Evolutionary conservation across 441 rosid genomes (phyloP), one percentile per base, ranked within the genome.

Genomic region (Corymbia citriodora): DNA sequence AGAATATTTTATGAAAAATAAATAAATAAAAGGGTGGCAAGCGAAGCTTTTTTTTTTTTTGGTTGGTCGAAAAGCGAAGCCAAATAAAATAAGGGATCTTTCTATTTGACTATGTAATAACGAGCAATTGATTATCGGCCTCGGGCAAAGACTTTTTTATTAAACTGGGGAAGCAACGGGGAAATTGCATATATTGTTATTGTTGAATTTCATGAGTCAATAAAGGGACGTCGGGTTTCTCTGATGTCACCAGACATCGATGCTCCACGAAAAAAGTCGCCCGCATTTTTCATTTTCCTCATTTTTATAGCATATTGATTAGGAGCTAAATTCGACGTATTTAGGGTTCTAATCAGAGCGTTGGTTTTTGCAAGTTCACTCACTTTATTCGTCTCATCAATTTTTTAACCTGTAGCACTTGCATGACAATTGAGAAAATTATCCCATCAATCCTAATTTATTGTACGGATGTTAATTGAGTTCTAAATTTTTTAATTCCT

Each of bases 391-490:
- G 25, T 5, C 10, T 13, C 49, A 2, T 36, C 8, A 19, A 19
- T 18, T 36, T 18, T 72, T 19, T 10, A 72, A 36, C 2, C 49
- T 13, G 12, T 1, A 14, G 82, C 49, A 36, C 82, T 10, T 10
- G 14, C 15, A 33, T 2, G 49, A 72, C 11, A 4, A 5, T 18
- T 36, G 4, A 10, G 6, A 33, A 70, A 72, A 10, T 9, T 10
- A 36, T 0, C 40, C 23, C 4, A 9, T 33, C 23, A 1, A 9
- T 68, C 10, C 5, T 10, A 19, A 3, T 1, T 9, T 17, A 65
- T 31, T 0, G 7, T 68, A 68, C 0, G 2, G 0, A 68, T 31
- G 1, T 0, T 2, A 9, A 2, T 6, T 72, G 27, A 10, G 0
- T 36, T 1, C 0, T 72, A 1, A 36, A 40, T 1, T 74, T 7